These are phyloP conservation scores for Taphrina pruni DNA, from an alignment of 1,139 yeast genomes.

Conservation along the genomic window DNA sequence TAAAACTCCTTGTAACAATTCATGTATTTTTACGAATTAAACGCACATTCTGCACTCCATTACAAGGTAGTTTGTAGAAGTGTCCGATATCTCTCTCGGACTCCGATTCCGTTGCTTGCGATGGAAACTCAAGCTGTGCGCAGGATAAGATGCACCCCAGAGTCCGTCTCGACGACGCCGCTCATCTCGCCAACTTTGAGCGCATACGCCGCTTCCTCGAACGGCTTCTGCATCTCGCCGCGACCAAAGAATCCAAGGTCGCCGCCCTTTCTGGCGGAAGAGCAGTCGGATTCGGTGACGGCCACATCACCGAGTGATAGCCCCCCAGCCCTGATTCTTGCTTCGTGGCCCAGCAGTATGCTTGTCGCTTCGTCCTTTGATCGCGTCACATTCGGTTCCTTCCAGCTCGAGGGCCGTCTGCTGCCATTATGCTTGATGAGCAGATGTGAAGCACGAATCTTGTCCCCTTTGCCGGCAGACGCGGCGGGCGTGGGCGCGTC, in stretches of 20 bases:
- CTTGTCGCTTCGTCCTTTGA: slow-evolving; percentile 83
- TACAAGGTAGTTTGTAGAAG: too few species aligned
- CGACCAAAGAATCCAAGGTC: slow-evolving; percentile 87
- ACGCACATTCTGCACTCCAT: too few species aligned
- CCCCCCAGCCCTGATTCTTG: slow-evolving; percentile 72
- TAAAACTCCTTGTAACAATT: background rate
- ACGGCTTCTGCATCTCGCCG: slow-evolving; percentile 94
- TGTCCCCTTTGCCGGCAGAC: slow-evolving; percentile 52
- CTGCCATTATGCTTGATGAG: slow-evolving; percentile 81
- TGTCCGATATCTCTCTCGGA: too few species aligned
- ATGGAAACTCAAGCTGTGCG: slow-evolving; percentile 65
- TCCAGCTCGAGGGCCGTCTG: slow-evolving; percentile 92
- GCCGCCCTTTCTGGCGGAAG: slow-evolving; percentile 85
- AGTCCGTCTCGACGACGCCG: slow-evolving; percentile 82
- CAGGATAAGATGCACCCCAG: slow-evolving; percentile 88
- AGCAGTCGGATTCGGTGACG: slow-evolving; percentile 82
- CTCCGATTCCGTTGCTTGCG: too few species aligned
- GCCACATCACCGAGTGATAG: slow-evolving; percentile 69
- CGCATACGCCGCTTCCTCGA: slow-evolving; percentile 84
- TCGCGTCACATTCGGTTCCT: slow-evolving; percentile 73
- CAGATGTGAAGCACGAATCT: slow-evolving; percentile 75
- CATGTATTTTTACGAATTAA: background rate
- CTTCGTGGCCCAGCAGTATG: slow-evolving; percentile 64
- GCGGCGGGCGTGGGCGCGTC: slow-evolving; percentile 45
- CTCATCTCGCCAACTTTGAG: slow-evolving; percentile 84